phyloP scores from a whole-genome alignment of 108 stramenopile species.

The Skeletonema grethae region DNA sequence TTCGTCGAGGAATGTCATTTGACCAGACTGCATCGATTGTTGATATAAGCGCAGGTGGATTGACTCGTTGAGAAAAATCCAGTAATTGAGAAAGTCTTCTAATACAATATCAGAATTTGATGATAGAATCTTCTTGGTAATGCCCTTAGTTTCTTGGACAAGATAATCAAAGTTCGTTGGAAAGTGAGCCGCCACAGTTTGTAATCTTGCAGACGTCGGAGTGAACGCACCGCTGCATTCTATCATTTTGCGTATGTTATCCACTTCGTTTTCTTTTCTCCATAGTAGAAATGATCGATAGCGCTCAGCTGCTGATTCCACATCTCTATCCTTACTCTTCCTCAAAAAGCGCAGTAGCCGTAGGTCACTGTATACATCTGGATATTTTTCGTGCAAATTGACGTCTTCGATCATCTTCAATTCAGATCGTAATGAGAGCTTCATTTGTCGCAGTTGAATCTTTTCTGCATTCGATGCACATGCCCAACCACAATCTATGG shows the following conservation, averaged over 20 bases:
- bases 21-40: slow-evolving; percentile 7
- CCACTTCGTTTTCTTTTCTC: slow-evolving; percentile 30
- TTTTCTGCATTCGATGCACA: slow-evolving; percentile 3
- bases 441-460: slow-evolving; percentile 15
- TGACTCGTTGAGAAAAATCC: slow-evolving; percentile 41
- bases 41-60: slow-evolving; percentile 34
- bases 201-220: slow-evolving; percentile 11
- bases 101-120: slow-evolving; percentile 13
- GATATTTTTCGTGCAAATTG: slow-evolving; percentile 17
- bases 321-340: slow-evolving; percentile 33
- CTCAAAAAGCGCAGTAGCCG: slow-evolving; percentile 43
- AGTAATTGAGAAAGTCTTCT: slow-evolving; percentile 37
- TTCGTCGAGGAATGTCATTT: slow-evolving; percentile 40
- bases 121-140: slow-evolving; percentile 23
- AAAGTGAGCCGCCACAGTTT: slow-evolving; percentile 13
- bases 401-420: neutral
- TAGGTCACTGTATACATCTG: slow-evolving; percentile 38
- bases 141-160: neutral
- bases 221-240: slow-evolving; percentile 11
- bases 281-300: slow-evolving; percentile 31
- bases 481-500: slow-evolving; percentile 23
- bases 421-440: neutral
- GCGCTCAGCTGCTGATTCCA: slow-evolving; percentile 20
- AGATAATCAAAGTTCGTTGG: slow-evolving; percentile 14
- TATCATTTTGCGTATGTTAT: slow-evolving; percentile 28